Conservation (phyloP, 805 yeast genomes). For the Candida sphagnicola region DNA sequence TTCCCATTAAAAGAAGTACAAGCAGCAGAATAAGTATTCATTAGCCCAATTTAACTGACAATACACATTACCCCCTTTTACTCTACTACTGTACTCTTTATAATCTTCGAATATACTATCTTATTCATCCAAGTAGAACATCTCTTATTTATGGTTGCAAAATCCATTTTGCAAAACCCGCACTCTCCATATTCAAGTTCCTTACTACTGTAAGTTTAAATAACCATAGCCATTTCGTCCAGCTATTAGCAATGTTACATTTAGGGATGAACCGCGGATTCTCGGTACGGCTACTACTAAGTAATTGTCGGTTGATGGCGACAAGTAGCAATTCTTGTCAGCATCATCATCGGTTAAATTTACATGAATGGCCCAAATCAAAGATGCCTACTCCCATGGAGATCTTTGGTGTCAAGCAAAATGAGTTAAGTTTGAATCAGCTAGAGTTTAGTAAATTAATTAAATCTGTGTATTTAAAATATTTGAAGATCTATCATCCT, state of each 20-base stretch:
- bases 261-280: background rate
- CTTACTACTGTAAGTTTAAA: too few species aligned
- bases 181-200: too few species aligned
- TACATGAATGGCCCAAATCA: conserved; percentile 55
- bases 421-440: conserved; percentile 40
- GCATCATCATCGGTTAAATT: conserved; percentile 20
- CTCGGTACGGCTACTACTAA: background rate
- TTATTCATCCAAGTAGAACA: too few species aligned
- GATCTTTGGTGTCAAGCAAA: conserved; percentile 38
- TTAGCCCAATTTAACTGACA: too few species aligned
- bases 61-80: too few species aligned
- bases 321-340: background rate
- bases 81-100: too few species aligned
- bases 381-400: conserved; percentile 67
- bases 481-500: conserved; percentile 79
- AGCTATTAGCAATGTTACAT: background rate
- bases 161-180: too few species aligned
- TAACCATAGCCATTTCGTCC: too few species aligned
- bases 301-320: background rate
- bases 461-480: conserved; percentile 28
- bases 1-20: too few species aligned
- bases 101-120: too few species aligned
- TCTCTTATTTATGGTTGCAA: too few species aligned
- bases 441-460: conserved; percentile 48
- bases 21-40: too few species aligned